Evolutionary conservation across 148 eudicot genomes (phyloP).

Genomic region (Cornus controversa): DNA sequence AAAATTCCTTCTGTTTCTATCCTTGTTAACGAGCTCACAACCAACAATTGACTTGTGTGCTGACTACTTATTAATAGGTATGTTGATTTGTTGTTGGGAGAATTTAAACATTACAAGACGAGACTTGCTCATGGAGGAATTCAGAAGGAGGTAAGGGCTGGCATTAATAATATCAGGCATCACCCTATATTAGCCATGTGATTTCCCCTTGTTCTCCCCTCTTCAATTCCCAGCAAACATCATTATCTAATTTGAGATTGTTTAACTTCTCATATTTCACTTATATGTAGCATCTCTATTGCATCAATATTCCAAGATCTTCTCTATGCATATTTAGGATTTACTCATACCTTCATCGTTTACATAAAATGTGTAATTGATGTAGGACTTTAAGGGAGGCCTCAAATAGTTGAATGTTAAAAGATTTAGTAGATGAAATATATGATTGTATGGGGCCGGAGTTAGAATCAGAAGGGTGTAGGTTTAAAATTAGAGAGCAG

Average conservation of each 20-base stretch:
- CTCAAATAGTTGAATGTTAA: no score
- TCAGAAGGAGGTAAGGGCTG: constrained; percentile 60
- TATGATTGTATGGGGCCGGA: no score
- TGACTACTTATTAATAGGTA: constrained; percentile 48
- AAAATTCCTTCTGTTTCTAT: neutral
- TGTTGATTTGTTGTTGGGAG: constrained; percentile 91
- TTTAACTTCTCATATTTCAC: no score
- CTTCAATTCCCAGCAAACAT: no score
- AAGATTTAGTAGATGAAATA: no score
- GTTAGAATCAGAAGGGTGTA: no score
- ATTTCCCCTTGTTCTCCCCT: no score
- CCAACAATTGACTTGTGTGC: constrained; percentile 15
- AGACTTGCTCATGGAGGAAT: constrained; percentile 92
- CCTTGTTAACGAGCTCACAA: neutral
- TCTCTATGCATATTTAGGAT: neutral
- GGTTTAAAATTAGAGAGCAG: no score
- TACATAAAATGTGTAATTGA: neutral
- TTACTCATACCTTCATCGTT: neutral
- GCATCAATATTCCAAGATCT: no score
- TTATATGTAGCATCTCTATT: no score
- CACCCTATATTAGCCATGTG: neutral
- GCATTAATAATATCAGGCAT: neutral
- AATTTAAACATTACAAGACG: constrained; percentile 88
- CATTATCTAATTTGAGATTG: no score
- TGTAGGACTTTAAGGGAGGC: no score